Evolutionary conservation across 164 flowering plant species (phyloP).

Genomic region (Houttuynia cordata): DNA sequence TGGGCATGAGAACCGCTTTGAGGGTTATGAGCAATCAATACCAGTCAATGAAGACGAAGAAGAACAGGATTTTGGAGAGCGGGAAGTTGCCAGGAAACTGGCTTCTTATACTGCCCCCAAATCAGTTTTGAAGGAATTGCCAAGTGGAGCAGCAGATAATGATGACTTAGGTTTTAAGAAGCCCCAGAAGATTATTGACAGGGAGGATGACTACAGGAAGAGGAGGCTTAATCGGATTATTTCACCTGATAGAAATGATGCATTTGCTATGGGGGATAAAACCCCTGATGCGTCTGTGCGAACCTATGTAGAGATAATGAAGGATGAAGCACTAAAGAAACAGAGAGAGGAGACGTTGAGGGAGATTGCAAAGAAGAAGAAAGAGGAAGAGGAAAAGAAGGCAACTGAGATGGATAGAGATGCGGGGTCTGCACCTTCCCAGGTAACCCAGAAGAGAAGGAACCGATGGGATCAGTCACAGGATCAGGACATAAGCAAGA

Average conservation of each 20-base stretch:
- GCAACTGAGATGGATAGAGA: slow-evolving; percentile 23
- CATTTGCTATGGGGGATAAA: slow-evolving; percentile 80
- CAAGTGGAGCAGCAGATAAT: slow-evolving; percentile 38
- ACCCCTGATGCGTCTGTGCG: slow-evolving; percentile 69
- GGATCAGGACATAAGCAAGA: slow-evolving; percentile 43
- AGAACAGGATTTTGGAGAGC: slow-evolving; percentile 27
- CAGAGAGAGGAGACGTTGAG: slow-evolving; percentile 65
- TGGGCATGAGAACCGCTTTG: slow-evolving; percentile 36
- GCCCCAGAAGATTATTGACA: slow-evolving; percentile 53
- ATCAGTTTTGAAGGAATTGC: slow-evolving; percentile 53
- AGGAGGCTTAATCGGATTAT: slow-evolving; percentile 60
- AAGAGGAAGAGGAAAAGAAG: slow-evolving; percentile 68
- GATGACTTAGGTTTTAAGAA: slow-evolving; percentile 50
- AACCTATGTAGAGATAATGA: slow-evolving; percentile 89
- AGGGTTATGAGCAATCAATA: slow-evolving; percentile 60
- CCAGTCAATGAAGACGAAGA: slow-evolving; percentile 80
- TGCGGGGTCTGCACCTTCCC: slow-evolving; percentile 11
- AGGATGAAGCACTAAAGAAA: slow-evolving; percentile 63
- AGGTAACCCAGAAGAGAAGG: slow-evolving; percentile 58
- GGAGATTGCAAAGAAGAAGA: slow-evolving; percentile 68
- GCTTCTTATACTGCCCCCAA: slow-evolving; percentile 89
- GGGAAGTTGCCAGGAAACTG: slow-evolving; percentile 52
- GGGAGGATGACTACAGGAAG: slow-evolving; percentile 85
- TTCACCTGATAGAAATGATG: slow-evolving; percentile 84
- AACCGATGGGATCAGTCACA: slow-evolving; percentile 89